phyloP scores from a whole-genome alignment of 2,329 filamentous ascomycete species.

The Cyphellophora attinorum region DNA sequence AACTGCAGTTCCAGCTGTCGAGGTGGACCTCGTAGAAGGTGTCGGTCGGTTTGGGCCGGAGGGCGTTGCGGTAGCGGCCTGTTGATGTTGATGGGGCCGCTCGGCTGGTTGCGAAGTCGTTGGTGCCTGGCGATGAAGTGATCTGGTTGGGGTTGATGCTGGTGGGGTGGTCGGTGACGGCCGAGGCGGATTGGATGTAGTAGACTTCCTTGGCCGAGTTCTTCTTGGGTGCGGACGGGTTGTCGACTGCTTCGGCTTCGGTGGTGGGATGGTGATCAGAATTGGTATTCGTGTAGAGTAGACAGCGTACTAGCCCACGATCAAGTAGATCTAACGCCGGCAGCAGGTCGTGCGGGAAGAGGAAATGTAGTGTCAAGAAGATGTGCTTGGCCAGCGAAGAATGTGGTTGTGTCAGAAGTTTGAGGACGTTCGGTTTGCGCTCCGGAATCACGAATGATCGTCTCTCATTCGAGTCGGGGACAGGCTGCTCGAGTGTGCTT shows the following conservation, averaged over 20 bases:
- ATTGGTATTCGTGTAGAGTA: slow-evolving; percentile 21
- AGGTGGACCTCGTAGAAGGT: slow-evolving; percentile 62
- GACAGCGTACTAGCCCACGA: slow-evolving; percentile 56
- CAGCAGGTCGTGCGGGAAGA: slow-evolving; percentile 73
- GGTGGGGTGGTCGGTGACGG: slow-evolving; percentile 19
- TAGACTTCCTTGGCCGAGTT: slow-evolving; percentile 33
- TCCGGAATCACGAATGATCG: not conserved
- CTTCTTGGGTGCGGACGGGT: not conserved
- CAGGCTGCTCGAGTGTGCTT: not conserved
- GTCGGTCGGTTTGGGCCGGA: slow-evolving; percentile 14
- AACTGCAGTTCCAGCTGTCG: slow-evolving; percentile 77
- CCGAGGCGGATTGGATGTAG: slow-evolving; percentile 54
- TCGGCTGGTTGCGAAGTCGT: not conserved
- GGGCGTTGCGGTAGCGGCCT: slow-evolving; percentile 3
- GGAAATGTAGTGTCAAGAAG: slow-evolving; percentile 72
- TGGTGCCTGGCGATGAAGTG: slow-evolving; percentile 1
- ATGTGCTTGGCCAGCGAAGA: not conserved
- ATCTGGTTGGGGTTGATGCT: slow-evolving; percentile 1
- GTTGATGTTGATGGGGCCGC: slow-evolving; percentile 2
- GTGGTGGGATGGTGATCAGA: slow-evolving; percentile 4
- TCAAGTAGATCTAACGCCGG: slow-evolving; percentile 84
- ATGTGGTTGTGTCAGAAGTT: not conserved
- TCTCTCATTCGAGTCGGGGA: not conserved
- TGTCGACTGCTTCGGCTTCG: not conserved
- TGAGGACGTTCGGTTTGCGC: not conserved